phyloP scores from a whole-genome alignment of 1,284 basidiomycete genomes.

The Vanrija pseudolonga region DNA sequence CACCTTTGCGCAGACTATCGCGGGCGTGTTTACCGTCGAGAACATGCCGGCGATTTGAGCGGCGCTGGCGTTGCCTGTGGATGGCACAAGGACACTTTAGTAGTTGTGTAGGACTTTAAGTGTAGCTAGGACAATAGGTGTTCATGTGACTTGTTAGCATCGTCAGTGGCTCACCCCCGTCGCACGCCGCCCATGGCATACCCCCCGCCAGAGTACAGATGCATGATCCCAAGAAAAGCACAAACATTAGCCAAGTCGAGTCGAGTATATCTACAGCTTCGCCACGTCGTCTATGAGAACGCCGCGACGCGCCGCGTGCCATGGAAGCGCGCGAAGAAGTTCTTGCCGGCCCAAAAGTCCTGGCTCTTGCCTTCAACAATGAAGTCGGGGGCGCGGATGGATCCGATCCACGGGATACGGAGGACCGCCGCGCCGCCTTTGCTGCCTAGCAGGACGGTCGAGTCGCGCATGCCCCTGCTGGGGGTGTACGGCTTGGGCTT shows the following conservation, averaged over 20 bases:
- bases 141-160: too few relatives aligned
- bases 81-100: too few relatives aligned
- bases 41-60: constrained; percentile 9
- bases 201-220: too few relatives aligned
- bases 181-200: too few relatives aligned
- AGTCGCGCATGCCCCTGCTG: constrained; percentile 10
- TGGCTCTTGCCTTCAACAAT: constrained; percentile 30
- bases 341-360: constrained; percentile 27
- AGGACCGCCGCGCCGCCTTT: constrained; percentile 27
- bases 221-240: too few relatives aligned
- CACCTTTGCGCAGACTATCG: constrained; percentile 9
- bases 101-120: too few relatives aligned
- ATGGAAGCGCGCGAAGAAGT: constrained; percentile 31
- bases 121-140: too few relatives aligned
- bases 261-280: too few relatives aligned
- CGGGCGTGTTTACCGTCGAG: constrained; percentile 12
- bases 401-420: constrained; percentile 31
- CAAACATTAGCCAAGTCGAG: too few relatives aligned
- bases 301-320: constrained; percentile 6
- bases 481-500: constrained; percentile 23
- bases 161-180: too few relatives aligned
- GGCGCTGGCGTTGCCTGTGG: too few relatives aligned
- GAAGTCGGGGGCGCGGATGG: constrained; percentile 19
- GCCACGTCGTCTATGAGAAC: too few relatives aligned
- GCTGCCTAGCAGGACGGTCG: constrained; percentile 35